Percentiles rank a stretch among this genome's conserved stretches.
Conservation (phyloP, 2,329 filamentous ascomycete species). For the Penicillium sp. region DNA sequence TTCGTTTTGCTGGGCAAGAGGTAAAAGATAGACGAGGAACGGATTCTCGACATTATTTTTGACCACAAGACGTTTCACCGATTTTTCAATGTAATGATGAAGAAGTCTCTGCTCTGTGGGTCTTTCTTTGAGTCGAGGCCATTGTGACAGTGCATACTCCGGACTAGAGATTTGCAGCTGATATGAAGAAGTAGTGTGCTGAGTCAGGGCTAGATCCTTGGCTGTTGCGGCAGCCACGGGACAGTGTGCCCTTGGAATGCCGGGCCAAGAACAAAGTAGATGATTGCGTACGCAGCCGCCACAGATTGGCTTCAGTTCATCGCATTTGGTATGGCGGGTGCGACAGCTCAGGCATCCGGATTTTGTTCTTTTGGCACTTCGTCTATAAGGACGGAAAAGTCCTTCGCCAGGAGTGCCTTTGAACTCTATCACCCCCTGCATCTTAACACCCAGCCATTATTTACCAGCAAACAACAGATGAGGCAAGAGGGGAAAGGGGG, state of each 20-base stretch:
- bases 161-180: not conserved
- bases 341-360: constrained; percentile 5
- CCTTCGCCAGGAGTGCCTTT: constrained; percentile 20
- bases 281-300: not conserved
- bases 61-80: not conserved
- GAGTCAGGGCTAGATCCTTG: not conserved
- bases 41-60: not conserved
- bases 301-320: constrained; percentile 1
- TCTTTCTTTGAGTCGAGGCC: not conserved
- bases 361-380: constrained; percentile 1
- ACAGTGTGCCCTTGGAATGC: not conserved
- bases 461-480: not conserved
- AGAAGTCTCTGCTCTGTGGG: not conserved
- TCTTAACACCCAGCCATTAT: not conserved
- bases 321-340: constrained; percentile 2
- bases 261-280: constrained; percentile 1
- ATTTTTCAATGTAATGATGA: constrained; percentile 2
- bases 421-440: not conserved
- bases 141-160: not conserved
- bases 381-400: not conserved
- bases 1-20: not conserved
- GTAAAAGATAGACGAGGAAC: constrained; percentile 1
- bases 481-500: not conserved
- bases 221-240: not conserved
- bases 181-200: not conserved